Evolutionary conservation across 2,329 filamentous ascomycete species (phyloP).

Genomic region (Nigrospora sphaerica): DNA sequence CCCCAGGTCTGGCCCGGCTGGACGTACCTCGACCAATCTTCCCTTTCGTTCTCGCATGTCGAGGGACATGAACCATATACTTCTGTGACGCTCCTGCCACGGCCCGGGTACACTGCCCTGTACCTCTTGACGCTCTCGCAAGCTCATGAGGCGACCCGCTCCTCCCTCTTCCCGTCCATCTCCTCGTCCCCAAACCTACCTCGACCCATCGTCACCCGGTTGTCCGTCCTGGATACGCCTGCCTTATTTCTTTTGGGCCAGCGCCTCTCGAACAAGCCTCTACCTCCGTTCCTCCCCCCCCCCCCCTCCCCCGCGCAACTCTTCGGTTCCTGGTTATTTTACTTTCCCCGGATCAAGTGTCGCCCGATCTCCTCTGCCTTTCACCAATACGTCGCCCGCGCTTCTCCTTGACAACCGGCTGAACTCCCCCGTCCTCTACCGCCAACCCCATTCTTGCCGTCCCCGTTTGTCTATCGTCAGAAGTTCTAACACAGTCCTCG

Average conservation of each 20-base stretch:
- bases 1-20: conserved; percentile 5
- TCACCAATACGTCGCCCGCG: too few species aligned
- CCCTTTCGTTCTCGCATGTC: conserved; percentile 15
- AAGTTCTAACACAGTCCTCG: conserved; percentile 31
- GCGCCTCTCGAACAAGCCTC: too few species aligned
- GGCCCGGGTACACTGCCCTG: conserved; percentile 19
- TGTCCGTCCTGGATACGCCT: too few species aligned
- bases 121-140: conserved; percentile 16
- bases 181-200: conserved; percentile 9
- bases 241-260: conserved; percentile 5
- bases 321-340: too few species aligned
- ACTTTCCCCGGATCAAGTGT: too few species aligned
- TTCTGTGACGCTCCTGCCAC: conserved; percentile 27
- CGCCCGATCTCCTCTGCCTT: too few species aligned
- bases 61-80: conserved; percentile 21
- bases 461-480: conserved; percentile 5
- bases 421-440: too few species aligned
- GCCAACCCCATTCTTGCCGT: too few species aligned
- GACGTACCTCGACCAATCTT: conserved; percentile 19
- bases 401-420: too few species aligned
- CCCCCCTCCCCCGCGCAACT: too few species aligned
- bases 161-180: not conserved
- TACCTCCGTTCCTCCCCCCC: not conserved
- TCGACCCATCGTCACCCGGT: too few species aligned
- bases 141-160: conserved; percentile 21